phyloP scores from a whole-genome alignment of 108 stramenopile genomes.

The Nannochloropsis gaditana region DNA sequence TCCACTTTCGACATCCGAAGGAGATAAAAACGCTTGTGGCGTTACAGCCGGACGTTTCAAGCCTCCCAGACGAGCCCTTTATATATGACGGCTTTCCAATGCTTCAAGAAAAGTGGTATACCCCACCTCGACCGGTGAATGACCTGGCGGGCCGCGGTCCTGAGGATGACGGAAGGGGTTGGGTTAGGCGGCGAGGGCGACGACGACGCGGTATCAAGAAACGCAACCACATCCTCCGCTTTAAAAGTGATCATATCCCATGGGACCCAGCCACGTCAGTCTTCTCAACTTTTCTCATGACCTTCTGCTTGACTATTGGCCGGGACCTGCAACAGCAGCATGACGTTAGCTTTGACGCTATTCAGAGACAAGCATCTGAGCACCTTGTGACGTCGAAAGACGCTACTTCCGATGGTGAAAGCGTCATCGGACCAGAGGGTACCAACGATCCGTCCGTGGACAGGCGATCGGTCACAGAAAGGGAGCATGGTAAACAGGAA shows the following conservation, averaged over 20 bases:
- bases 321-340: neutral
- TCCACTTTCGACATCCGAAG: neutral
- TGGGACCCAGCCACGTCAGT: neutral
- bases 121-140: slow-evolving; percentile 16
- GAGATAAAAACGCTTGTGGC: neutral
- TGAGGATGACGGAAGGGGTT: neutral
- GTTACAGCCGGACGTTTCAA: neutral
- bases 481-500: neutral
- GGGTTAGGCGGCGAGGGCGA: neutral
- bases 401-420: neutral
- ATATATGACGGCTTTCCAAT: neutral
- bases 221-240: neutral
- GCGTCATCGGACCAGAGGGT: neutral
- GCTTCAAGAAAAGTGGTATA: neutral
- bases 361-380: neutral
- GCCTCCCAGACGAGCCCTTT: neutral
- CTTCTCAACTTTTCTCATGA: slow-evolving; percentile 14
- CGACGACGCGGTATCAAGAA: slow-evolving; percentile 7
- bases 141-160: neutral
- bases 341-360: neutral
- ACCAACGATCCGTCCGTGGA: neutral
- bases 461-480: neutral
- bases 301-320: neutral
- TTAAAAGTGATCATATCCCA: slow-evolving; percentile 15
- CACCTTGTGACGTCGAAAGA: neutral